Conservation (phyloP, 2,329 filamentous ascomycete genomes). For the Ophidiomyces ophidiicola region DNA sequence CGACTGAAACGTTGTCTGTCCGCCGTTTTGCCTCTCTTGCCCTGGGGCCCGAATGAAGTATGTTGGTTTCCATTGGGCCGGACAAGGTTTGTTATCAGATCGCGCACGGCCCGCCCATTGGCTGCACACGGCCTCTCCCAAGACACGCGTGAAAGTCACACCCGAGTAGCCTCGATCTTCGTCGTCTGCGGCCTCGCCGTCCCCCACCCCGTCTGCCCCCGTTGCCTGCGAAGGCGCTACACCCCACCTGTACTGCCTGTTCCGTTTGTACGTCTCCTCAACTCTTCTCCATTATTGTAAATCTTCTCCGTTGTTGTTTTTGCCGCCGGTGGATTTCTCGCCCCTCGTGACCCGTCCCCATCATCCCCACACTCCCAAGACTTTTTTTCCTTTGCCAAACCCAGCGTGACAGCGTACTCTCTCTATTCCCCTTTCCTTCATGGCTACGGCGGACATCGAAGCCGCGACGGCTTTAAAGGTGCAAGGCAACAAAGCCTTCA, state of each 20-base stretch:
- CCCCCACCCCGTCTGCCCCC: too few species aligned
- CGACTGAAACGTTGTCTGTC: too few species aligned
- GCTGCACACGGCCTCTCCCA: slow-evolving; percentile 1
- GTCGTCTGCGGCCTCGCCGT: background rate
- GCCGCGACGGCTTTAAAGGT: slow-evolving; percentile 78
- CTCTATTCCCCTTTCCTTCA: slow-evolving; percentile 14
- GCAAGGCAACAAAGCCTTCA: slow-evolving; percentile 88
- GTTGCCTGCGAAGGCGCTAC: too few species aligned
- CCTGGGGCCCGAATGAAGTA: too few species aligned
- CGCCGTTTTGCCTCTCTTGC: too few species aligned
- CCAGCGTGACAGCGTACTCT: background rate
- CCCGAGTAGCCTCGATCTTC: background rate
- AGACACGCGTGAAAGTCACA: background rate
- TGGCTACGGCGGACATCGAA: slow-evolving; percentile 40
- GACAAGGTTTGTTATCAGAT: slow-evolving; percentile 4
- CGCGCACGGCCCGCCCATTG: background rate
- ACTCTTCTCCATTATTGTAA: background rate
- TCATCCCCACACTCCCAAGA: background rate
- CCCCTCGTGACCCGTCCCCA: background rate
- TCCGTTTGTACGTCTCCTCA: too few species aligned
- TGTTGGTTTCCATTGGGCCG: too few species aligned
- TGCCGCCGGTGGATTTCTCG: background rate
- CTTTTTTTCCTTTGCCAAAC: background rate
- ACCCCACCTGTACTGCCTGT: too few species aligned
- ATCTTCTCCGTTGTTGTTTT: background rate